A percentile compares a stretch with the other conserved stretches of the same genome.
phyloP scores from a whole-genome alignment of 148 eudicot species.

The Rhododendron vialii region DNA sequence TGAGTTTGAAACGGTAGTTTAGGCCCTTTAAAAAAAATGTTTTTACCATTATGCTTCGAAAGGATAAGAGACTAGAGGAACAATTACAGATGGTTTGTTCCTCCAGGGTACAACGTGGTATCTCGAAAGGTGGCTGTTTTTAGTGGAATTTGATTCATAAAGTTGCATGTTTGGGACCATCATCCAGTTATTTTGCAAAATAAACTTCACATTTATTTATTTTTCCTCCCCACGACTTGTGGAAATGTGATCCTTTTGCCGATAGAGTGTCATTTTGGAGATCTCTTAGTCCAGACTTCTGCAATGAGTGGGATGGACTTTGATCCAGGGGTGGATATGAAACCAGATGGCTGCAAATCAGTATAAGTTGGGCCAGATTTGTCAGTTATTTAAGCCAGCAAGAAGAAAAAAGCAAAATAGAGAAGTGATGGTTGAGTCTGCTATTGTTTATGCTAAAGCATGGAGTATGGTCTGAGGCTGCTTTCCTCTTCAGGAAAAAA shows the following conservation, averaged over 20 bases:
- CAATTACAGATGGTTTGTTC: background rate
- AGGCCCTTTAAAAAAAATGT: background rate
- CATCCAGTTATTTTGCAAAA: background rate
- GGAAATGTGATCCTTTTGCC: background rate
- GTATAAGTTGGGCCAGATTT: background rate
- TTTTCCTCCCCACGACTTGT: background rate
- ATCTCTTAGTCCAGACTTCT: background rate
- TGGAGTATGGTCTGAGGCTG: background rate
- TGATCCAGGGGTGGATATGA: background rate
- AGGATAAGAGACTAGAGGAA: background rate
- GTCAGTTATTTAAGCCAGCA: background rate
- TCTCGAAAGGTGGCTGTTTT: background rate
- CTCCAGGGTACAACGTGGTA: background rate
- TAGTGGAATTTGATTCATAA: background rate
- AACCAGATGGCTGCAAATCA: background rate
- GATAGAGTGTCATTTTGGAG: background rate
- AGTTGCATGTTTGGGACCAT: conserved; percentile 1
- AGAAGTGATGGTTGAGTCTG: background rate
- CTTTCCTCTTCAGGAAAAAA: background rate
- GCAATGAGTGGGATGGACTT: background rate
- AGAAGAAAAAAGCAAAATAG: background rate
- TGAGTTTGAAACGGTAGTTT: background rate
- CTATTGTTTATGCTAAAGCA: background rate
- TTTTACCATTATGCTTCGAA: background rate
- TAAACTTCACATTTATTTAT: background rate